phyloP scores from a whole-genome alignment of 306 rosid species.

The Trifolium subterraneum region DNA sequence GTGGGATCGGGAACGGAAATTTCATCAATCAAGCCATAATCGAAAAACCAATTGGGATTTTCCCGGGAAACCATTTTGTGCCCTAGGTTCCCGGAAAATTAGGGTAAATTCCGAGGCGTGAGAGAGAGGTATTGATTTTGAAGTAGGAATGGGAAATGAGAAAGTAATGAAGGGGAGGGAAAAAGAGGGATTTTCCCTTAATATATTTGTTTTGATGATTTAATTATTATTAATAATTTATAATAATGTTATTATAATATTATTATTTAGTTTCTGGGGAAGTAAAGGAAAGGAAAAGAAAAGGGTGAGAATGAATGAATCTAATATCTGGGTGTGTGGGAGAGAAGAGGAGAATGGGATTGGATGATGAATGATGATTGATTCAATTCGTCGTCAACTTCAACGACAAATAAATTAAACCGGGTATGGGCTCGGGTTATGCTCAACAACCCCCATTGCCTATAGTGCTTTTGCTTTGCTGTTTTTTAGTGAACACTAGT shows the following conservation, averaged over 20 bases:
- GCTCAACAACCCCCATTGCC: not conserved
- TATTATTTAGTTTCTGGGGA: conserved; percentile 1
- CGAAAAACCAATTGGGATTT: conserved; percentile 83
- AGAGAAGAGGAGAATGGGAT: conserved; percentile 1
- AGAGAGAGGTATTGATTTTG: conserved; percentile 25
- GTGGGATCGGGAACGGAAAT: conserved; percentile 62
- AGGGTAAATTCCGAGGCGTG: conserved; percentile 34
- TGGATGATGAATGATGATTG: not conserved
- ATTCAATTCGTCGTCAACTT: not conserved
- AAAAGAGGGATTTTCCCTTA: not conserved
- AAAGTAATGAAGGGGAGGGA: not conserved
- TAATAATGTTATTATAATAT: not conserved
- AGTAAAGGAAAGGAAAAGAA: not conserved
- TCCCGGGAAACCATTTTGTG: conserved; percentile 88
- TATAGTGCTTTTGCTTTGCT: not conserved
- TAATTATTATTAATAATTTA: not conserved
- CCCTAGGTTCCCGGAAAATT: conserved; percentile 46
- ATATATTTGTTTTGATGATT: not conserved
- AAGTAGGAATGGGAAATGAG: conserved; percentile 27
- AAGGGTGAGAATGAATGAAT: not conserved
- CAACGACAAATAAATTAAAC: not conserved
- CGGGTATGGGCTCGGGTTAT: not conserved
- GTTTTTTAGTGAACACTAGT: not conserved
- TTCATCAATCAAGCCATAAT: conserved; percentile 79
- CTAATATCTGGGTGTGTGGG: conserved; percentile 22